Conservation (phyloP, 78 protist genomes). For the Ministeria vibrans region DNA sequence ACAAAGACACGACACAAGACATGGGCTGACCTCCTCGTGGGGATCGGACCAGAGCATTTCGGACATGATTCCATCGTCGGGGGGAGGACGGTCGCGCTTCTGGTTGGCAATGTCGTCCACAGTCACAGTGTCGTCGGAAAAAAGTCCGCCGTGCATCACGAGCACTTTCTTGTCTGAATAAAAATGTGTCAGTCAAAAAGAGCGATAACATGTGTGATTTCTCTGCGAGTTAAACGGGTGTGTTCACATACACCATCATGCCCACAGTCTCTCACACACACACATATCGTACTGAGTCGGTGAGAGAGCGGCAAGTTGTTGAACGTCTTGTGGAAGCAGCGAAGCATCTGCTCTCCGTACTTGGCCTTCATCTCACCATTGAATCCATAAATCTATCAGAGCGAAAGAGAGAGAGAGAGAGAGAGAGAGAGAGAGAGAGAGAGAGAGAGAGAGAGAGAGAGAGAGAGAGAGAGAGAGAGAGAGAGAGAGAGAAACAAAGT, state of each 20-base stretch:
- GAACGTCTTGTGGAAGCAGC: conserved; percentile 72
- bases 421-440: conserved; percentile 1
- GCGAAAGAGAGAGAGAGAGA: background rate
- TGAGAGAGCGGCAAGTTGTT: conserved; percentile 69
- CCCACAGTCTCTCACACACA: background rate
- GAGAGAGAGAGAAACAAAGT: background rate
- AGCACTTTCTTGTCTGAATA: background rate
- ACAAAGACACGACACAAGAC: no score
- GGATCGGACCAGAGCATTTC: conserved; percentile 93
- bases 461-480: conserved; percentile 1
- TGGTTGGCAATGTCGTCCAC: conserved; percentile 69
- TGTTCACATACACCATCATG: background rate
- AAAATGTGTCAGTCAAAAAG: background rate
- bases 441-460: conserved; percentile 1
- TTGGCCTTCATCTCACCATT: background rate
- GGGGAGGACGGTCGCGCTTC: conserved; percentile 62
- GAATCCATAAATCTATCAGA: background rate
- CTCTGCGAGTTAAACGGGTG: background rate
- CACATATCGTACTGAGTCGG: conserved; percentile 27
- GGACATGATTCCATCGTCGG: conserved; percentile 76
- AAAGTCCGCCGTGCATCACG: conserved; percentile 88
- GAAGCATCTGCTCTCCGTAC: conserved; percentile 30
- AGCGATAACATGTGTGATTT: background rate
- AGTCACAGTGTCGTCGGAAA: conserved; percentile 68
- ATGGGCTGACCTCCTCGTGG: conserved; percentile 12